Percentiles rank a stretch among this genome's conserved stretches.
These are phyloP conservation scores for Ophiognomonia clavigignenti-juglandacearum DNA, from an alignment of 2,329 filamentous ascomycete genomes.

Conservation along the genomic window DNA sequence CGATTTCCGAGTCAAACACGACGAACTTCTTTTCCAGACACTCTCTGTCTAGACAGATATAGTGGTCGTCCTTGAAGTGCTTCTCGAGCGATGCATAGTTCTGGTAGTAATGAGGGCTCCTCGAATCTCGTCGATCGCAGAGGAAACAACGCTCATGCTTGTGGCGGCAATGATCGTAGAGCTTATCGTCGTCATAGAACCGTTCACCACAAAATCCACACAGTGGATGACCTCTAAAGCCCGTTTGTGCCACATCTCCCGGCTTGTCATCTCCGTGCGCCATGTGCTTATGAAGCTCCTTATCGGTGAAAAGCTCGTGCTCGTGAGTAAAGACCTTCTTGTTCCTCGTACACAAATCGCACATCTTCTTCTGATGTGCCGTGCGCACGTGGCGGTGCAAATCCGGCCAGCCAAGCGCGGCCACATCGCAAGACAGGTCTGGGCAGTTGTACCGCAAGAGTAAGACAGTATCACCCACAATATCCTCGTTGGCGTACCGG, in stretches of 20 bases:
- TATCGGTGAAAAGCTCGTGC: constrained; percentile 81
- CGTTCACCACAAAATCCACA: constrained; percentile 88
- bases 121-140: constrained; percentile 68
- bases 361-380: constrained; percentile 83
- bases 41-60: constrained; percentile 75
- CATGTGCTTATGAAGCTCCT: constrained; percentile 83
- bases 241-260: constrained; percentile 85
- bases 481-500: constrained; percentile 81
- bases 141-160: constrained; percentile 95
- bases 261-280: constrained; percentile 85
- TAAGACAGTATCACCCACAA: constrained; percentile 84
- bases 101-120: constrained; percentile 83
- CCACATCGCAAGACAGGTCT: constrained; percentile 72
- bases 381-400: constrained; percentile 72
- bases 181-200: constrained; percentile 94
- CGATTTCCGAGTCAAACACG: constrained; percentile 91
- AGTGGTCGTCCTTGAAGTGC: constrained; percentile 87
- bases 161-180: constrained; percentile 88
- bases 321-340: constrained; percentile 99
- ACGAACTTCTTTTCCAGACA: constrained; percentile 97
- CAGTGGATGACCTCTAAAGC: constrained; percentile 92
- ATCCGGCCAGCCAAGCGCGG: constrained; percentile 62
- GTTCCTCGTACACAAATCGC: constrained; percentile 83
- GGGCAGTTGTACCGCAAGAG: constrained; percentile 94
- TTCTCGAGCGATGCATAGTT: constrained; percentile 82